These are phyloP conservation scores for Phytophthora aleatoria DNA, from an alignment of 352 stramenopile genomes.

Conservation along the genomic window DNA sequence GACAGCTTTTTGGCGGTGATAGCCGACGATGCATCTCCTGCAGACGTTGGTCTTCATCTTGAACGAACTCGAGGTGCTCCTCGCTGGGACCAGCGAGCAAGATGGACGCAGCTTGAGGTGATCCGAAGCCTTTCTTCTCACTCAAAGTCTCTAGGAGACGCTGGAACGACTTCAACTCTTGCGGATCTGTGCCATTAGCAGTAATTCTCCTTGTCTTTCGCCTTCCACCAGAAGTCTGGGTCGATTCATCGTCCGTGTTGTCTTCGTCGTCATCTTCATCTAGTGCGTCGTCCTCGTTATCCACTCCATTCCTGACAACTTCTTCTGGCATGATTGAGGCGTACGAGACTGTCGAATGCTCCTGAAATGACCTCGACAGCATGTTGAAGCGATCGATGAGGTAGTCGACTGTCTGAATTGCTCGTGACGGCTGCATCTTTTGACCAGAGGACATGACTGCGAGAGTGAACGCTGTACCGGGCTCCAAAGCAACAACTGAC, in stretches of 20 bases:
- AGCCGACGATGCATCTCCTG: conserved; percentile 22
- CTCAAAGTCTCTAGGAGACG: conserved; percentile 51
- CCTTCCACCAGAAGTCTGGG: not conserved
- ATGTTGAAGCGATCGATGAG: conserved; percentile 77
- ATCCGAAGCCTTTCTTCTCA: conserved; percentile 31
- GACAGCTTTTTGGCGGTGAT: conserved; percentile 16
- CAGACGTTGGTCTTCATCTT: conserved; percentile 50
- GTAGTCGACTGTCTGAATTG: conserved; percentile 66
- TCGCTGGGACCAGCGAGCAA: conserved; percentile 35
- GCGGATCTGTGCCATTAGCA: conserved; percentile 6
- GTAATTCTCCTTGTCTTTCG: conserved; percentile 14
- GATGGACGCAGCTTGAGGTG: conserved; percentile 31
- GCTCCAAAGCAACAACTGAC: conserved; percentile 51
- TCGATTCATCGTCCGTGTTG: not conserved
- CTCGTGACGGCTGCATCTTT: conserved; percentile 55
- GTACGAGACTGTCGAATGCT: conserved; percentile 7
- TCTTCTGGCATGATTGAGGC: not conserved
- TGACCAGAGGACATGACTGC: conserved; percentile 69
- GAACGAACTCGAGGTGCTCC: conserved; percentile 49
- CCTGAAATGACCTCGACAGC: conserved; percentile 47
- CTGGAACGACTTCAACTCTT: conserved; percentile 50
- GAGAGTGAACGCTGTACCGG: conserved; percentile 49
- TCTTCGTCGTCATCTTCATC: conserved; percentile 7
- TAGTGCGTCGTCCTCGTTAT: conserved; percentile 8
- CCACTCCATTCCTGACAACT: not conserved